These are phyloP conservation scores for Curvularia sp. DNA, from an alignment of 2,329 filamentous ascomycete genomes.

Conservation along the genomic window DNA sequence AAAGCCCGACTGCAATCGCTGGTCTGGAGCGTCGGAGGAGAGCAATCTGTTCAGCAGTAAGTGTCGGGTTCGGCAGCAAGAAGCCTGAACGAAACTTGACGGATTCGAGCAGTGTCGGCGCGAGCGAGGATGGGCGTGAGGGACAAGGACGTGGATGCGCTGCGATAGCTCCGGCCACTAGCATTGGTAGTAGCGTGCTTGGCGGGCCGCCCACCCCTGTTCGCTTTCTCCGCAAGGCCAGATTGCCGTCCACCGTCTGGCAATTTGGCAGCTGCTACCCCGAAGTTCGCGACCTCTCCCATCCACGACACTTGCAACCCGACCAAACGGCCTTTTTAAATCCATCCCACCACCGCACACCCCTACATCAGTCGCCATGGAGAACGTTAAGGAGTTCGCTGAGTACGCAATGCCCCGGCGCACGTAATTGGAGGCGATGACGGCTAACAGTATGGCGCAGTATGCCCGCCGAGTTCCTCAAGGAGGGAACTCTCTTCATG, in stretches of 20 bases:
- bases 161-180: conserved; percentile 23
- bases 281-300: conserved; percentile 28
- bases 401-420: conserved; percentile 53
- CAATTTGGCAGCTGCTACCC: conserved; percentile 27
- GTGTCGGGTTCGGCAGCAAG: conserved; percentile 15
- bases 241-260: conserved; percentile 36
- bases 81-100: conserved; percentile 23
- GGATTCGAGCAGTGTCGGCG: conserved; percentile 26
- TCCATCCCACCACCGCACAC: conserved; percentile 10
- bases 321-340: conserved; percentile 5
- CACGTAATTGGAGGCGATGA: not conserved
- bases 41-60: conserved; percentile 10
- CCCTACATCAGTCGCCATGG: conserved; percentile 60
- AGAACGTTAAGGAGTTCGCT: conserved; percentile 73
- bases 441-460: conserved; percentile 38
- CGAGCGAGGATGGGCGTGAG: conserved; percentile 19
- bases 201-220: conserved; percentile 25
- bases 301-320: conserved; percentile 6
- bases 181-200: conserved; percentile 16
- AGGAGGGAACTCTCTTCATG: conserved; percentile 59
- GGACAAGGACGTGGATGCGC: conserved; percentile 20
- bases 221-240: conserved; percentile 39
- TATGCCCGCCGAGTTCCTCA: conserved; percentile 53
- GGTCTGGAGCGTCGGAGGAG: not conserved
- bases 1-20: conserved; percentile 1